Base-by-base conservation (phyloP, 768 basidiomycete species). In the Rhodosporidiobolus sp. region DNA sequence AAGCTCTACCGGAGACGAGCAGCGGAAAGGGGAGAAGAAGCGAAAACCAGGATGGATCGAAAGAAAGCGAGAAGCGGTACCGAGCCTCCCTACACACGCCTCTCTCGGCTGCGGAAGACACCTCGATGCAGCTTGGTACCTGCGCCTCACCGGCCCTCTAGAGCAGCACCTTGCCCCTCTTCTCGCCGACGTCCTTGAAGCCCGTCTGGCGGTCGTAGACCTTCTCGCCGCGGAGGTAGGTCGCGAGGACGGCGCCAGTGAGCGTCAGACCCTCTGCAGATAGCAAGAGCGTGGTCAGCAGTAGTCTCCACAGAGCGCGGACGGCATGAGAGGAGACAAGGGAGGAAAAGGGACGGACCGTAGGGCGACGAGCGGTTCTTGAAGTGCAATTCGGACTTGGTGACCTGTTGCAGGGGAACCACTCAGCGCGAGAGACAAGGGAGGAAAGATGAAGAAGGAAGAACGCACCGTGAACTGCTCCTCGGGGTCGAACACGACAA, bases 311-410 rank as follows among this genome's bases (percentile, higher is more conserved):
- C n/a, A n/a, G n/a, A n/a, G n/a, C n/a, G n/a, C n/a, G n/a, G n/a
- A n/a, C n/a, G 4, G 92, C 5, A 2, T 1, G 14, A 43, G 34
- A 24, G n/a, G 11, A 52, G 5, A n/a, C 1, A 32, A 38, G 12
- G 24, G 19, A 30, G 7, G 22, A 12, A n/a, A 20, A 20, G 6
- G 20, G 28, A 20, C 63, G 24, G 0, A 70, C 69, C 86, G 80
- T 94, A 98, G 4, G 95, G 91, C 7, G 91, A 91, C 4, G 96
- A 78, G 81, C 94, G 94, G 83, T 98, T 97, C 84, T 92, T 96
- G 85, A 95, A 97, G 64, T 88, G 85, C 20, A 97, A 83, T 20
- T 81, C 78, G 16, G 89, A 88, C 78, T 86, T 86, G 35, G 88
- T 88, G 32, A 94, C 89, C 92, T 94, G 67, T 28, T 2, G 45